A percentile compares a stretch with the other conserved stretches of the same genome.
These are phyloP conservation scores for Strigomonas galati DNA, from an alignment of 208 protist species.

Conservation along the genomic window DNA sequence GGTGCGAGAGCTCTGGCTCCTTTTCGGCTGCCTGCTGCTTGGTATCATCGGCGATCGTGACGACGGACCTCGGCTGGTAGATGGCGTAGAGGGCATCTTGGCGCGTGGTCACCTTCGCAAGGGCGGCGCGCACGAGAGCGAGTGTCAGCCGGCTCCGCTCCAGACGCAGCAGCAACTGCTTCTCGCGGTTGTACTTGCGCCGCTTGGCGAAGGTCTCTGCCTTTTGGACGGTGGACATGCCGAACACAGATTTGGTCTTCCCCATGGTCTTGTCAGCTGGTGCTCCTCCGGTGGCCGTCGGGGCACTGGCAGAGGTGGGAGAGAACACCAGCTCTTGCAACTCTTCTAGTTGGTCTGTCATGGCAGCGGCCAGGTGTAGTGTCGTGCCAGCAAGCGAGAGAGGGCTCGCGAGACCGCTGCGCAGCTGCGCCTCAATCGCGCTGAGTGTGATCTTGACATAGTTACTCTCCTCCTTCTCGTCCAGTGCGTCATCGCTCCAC, in stretches of 20 bases:
- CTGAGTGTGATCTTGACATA: conserved; percentile 30
- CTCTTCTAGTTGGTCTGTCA: conserved; percentile 14
- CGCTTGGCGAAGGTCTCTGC: conserved; percentile 7
- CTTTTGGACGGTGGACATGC: conserved; percentile 11
- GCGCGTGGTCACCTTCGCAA: conserved; percentile 7
- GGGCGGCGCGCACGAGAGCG: conserved; percentile 4
- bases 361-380: neutral
- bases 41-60: no score
- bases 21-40: neutral
- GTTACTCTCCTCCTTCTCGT: conserved; percentile 24
- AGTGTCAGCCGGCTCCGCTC: conserved; percentile 11
- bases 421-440: conserved; percentile 24
- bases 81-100: neutral
- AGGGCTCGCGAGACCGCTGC: conserved; percentile 7
- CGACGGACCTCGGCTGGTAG: neutral
- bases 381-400: conserved; percentile 5
- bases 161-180: conserved; percentile 5
- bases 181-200: conserved; percentile 4
- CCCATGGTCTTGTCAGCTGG: neutral
- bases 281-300: neutral
- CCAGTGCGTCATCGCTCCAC: conserved; percentile 24
- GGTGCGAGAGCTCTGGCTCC: neutral
- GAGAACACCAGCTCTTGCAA: neutral
- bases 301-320: conserved; percentile 3
- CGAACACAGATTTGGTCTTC: neutral